phyloP scores from a whole-genome alignment of 2,329 filamentous ascomycete genomes.

The Aspergillus terreus region DNA sequence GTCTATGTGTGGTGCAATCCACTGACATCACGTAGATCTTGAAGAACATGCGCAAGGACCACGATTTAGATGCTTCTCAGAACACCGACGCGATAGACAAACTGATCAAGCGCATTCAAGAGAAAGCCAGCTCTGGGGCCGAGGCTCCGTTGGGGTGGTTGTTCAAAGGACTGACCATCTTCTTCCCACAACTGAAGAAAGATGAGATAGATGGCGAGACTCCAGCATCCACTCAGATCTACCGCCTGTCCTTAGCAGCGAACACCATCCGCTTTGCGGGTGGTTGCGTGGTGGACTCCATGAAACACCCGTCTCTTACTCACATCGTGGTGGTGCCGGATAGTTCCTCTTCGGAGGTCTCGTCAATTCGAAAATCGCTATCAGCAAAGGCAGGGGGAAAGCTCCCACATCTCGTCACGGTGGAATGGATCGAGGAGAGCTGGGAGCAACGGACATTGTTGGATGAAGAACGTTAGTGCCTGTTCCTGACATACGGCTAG shows the following conservation, averaged over 20 bases:
- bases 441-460: conserved; percentile 75
- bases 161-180: conserved; percentile 47
- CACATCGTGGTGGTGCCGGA: conserved; percentile 65
- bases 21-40: conserved; percentile 31
- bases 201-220: background rate
- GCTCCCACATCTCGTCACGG: conserved; percentile 66
- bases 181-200: conserved; percentile 29
- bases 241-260: conserved; percentile 44
- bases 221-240: conserved; percentile 1
- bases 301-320: conserved; percentile 58
- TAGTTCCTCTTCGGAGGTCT: conserved; percentile 43
- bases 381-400: conserved; percentile 31
- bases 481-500: background rate
- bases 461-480: conserved; percentile 64
- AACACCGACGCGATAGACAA: conserved; percentile 49
- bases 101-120: conserved; percentile 55
- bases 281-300: conserved; percentile 53
- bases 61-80: conserved; percentile 37
- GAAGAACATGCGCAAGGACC: conserved; percentile 33
- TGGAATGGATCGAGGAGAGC: conserved; percentile 72
- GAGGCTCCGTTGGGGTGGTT: conserved; percentile 42
- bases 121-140: conserved; percentile 32
- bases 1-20: background rate
- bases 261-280: conserved; percentile 67
- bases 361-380: conserved; percentile 27